phyloP scores from a whole-genome alignment of 169 alveolate genomes.

The Cyclospora cayetanensis region DNA sequence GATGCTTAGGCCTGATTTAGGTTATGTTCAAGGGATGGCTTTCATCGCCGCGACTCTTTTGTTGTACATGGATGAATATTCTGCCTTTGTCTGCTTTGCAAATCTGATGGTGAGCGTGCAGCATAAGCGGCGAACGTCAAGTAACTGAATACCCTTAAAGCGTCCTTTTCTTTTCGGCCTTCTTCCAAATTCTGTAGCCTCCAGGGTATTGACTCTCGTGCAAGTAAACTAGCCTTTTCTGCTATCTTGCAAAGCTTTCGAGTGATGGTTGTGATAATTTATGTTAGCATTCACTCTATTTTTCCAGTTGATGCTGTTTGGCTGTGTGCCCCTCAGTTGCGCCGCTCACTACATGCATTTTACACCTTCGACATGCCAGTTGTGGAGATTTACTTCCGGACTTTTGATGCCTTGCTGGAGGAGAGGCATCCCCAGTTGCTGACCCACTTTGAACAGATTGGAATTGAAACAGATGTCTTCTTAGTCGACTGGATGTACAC shows the following conservation, averaged over 20 bases:
- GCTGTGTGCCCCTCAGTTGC: conserved; percentile 25
- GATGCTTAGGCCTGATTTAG: conserved; percentile 86
- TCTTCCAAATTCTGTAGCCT: too few relatives aligned
- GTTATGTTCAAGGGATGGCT: conserved; percentile 87
- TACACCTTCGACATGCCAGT: conserved; percentile 69
- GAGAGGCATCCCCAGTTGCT: conserved; percentile 63
- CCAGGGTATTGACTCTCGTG: too few relatives aligned
- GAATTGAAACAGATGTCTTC: conserved; percentile 47
- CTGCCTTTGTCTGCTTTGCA: conserved; percentile 83
- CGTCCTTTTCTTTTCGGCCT: too few relatives aligned
- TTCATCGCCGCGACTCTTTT: conserved; percentile 83
- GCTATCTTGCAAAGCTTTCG: too few relatives aligned
- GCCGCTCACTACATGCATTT: conserved; percentile 69
- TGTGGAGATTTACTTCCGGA: conserved; percentile 62
- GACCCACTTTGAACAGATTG: conserved; percentile 12
- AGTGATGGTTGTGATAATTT: too few relatives aligned
- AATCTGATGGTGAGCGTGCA: conserved; percentile 80
- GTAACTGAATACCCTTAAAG: too few relatives aligned
- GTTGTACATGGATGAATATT: conserved; percentile 84
- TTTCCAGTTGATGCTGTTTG: too few relatives aligned
- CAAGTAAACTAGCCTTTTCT: too few relatives aligned
- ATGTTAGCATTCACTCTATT: too few relatives aligned
- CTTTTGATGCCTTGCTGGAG: conserved; percentile 62
- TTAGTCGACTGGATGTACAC: conserved; percentile 75
- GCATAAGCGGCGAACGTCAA: too few relatives aligned